Conservation (phyloP, 495 filamentous ascomycete genomes). For the Staphylotrichum longicolle region DNA sequence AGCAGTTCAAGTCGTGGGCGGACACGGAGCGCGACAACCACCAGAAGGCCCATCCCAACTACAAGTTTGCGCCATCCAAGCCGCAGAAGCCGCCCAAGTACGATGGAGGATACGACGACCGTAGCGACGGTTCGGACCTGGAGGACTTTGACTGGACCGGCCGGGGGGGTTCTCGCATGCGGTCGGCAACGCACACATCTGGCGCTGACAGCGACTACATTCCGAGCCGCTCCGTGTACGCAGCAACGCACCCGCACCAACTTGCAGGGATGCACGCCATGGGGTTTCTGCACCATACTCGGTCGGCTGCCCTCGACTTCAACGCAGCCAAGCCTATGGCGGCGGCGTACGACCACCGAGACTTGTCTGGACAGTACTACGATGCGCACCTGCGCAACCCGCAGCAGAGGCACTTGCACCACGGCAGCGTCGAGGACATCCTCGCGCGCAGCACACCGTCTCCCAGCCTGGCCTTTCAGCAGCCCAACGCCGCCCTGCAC, state of each 20-base stretch:
- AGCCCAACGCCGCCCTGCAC: constrained; percentile 15
- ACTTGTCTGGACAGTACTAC: constrained; percentile 60
- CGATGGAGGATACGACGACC: constrained; percentile 33
- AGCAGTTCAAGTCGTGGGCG: constrained; percentile 79
- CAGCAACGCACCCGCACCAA: constrained; percentile 24
- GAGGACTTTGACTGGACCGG: constrained; percentile 39
- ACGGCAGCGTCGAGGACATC: constrained; percentile 51
- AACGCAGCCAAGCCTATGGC: constrained; percentile 62
- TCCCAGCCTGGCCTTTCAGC: constrained; percentile 37
- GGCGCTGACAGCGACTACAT: constrained; percentile 38
- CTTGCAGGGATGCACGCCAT: constrained; percentile 33
- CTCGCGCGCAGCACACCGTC: constrained; percentile 49
- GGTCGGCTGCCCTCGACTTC: constrained; percentile 56
- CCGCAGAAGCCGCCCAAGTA: constrained; percentile 51
- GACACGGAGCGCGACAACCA: constrained; percentile 84
- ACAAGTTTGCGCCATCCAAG: constrained; percentile 93
- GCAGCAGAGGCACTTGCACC: constrained; percentile 35
- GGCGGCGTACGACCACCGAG: constrained; percentile 49
- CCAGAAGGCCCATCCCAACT: constrained; percentile 79
- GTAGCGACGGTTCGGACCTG: constrained; percentile 40
- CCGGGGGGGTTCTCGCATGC: constrained; percentile 29
- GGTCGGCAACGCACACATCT: constrained; percentile 33
- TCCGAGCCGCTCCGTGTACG: constrained; percentile 34
- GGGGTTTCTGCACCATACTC: constrained; percentile 39
- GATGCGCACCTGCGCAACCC: constrained; percentile 52